Evolutionary conservation across 2,329 filamentous ascomycete species (phyloP).

Genomic region (Sarocladiaceae sp.): DNA sequence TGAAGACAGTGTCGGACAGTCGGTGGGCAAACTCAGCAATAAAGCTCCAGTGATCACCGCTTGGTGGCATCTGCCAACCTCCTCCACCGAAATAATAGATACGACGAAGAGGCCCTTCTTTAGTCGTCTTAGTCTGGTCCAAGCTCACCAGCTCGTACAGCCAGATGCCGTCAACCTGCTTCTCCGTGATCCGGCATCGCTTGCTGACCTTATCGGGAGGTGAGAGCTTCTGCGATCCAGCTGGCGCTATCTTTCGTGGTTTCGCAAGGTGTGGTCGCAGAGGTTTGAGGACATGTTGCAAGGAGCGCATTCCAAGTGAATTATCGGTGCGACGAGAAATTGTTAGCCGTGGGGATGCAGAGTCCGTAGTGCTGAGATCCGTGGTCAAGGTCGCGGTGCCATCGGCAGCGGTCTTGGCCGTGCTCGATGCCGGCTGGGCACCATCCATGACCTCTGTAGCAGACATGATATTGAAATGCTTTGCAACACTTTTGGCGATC

Average conservation of each 20-base stretch:
- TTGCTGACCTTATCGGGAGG: neutral
- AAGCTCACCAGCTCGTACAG: conserved; percentile 17
- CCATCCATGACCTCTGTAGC: neutral
- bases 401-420: neutral
- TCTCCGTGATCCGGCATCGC: conserved; percentile 6
- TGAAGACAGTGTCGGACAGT: conserved; percentile 36
- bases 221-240: conserved; percentile 1
- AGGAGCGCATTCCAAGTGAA: conserved; percentile 9
- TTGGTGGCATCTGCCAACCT: conserved; percentile 49
- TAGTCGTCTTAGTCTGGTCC: conserved; percentile 14
- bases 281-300: conserved; percentile 11
- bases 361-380: neutral
- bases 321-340: conserved; percentile 8
- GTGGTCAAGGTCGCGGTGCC: conserved; percentile 2
- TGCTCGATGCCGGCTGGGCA: neutral
- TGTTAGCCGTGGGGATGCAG: neutral
- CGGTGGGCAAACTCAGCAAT: conserved; percentile 38
- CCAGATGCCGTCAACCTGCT: conserved; percentile 20
- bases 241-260: neutral
- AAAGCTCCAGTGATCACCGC: conserved; percentile 47
- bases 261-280: conserved; percentile 8
- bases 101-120: conserved; percentile 10
- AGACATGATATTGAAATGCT: no score
- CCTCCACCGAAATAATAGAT: conserved; percentile 54
- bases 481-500: no score